Evolutionary conservation across 805 yeast species (phyloP).

Genomic region (Yamadazyma paraphyllophila): DNA sequence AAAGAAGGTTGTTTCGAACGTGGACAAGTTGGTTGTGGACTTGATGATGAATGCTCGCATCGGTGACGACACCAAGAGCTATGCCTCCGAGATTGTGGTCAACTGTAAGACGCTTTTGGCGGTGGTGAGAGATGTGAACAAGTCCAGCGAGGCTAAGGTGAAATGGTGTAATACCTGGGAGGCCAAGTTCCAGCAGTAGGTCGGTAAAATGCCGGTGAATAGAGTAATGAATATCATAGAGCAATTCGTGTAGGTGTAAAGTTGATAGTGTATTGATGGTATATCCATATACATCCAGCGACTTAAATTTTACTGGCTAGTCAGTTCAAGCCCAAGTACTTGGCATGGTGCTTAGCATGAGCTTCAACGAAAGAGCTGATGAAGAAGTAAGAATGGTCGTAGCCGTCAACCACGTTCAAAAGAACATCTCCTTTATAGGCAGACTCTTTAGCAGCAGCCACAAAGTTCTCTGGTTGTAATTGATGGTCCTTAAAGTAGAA

Average conservation of each 20-base stretch:
- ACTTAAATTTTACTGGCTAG: constrained; percentile 2
- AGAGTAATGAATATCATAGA: too few relatives aligned
- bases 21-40: constrained; percentile 61
- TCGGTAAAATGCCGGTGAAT: too few relatives aligned
- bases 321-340: constrained; percentile 41
- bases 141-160: constrained; percentile 48
- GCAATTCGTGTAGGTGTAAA: too few relatives aligned
- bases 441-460: constrained; percentile 56
- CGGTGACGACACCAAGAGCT: constrained; percentile 30
- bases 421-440: constrained; percentile 59
- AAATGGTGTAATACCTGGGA: constrained; percentile 60
- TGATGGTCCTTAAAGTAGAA: constrained; percentile 61
- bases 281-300: too few relatives aligned
- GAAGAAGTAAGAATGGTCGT: constrained; percentile 89
- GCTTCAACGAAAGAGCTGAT: constrained; percentile 74
- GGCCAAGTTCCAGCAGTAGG: constrained; percentile 46
- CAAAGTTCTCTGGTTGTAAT: constrained; percentile 72
- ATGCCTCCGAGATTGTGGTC: constrained; percentile 23
- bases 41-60: constrained; percentile 49
- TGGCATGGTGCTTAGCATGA: constrained; percentile 87
- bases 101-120: constrained; percentile 30
- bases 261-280: too few relatives aligned
- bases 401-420: constrained; percentile 69
- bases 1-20: constrained; percentile 37
- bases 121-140: constrained; percentile 47